These are phyloP conservation scores for Heritiera fomes DNA, from an alignment of 345 rosid genomes.

Conservation along the genomic window DNA sequence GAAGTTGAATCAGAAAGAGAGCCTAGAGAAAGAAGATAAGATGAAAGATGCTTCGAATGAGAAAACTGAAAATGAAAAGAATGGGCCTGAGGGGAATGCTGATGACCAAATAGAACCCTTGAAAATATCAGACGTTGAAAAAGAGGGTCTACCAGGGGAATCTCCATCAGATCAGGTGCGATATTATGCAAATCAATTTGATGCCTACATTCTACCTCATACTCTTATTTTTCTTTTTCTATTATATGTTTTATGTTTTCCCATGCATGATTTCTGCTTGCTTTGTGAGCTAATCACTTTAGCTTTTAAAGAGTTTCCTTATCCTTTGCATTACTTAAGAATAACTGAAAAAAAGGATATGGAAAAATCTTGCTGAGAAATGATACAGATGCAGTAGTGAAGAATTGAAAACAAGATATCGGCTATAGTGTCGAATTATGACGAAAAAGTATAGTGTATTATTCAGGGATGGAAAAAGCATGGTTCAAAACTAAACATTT, in stretches of 20 bases:
- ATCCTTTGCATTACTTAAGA: background rate
- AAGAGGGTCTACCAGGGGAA: conserved; percentile 35
- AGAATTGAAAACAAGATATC: background rate
- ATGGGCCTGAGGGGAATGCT: conserved; percentile 25
- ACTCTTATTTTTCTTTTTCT: background rate
- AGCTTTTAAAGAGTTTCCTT: background rate
- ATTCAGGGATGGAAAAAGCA: background rate
- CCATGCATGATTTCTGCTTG: background rate
- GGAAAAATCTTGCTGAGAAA: background rate
- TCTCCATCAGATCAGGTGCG: conserved; percentile 45
- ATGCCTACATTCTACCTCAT: background rate
- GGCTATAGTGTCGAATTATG: background rate
- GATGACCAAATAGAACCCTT: conserved; percentile 9
- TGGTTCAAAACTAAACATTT: background rate
- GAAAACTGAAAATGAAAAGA: conserved; percentile 35
- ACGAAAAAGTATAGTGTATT: background rate
- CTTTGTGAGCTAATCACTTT: background rate
- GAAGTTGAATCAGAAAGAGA: conserved; percentile 60
- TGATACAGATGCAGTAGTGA: background rate
- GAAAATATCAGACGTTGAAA: conserved; percentile 24
- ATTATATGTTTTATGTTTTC: background rate
- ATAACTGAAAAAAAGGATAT: background rate
- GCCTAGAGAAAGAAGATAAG: conserved; percentile 46
- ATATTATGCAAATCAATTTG: background rate
- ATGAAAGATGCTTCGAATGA: conserved; percentile 45